A percentile compares a stretch with the other conserved stretches of the same genome.
Conservation (phyloP, 2,329 filamentous ascomycete species). For the Colletotrichum lini region DNA sequence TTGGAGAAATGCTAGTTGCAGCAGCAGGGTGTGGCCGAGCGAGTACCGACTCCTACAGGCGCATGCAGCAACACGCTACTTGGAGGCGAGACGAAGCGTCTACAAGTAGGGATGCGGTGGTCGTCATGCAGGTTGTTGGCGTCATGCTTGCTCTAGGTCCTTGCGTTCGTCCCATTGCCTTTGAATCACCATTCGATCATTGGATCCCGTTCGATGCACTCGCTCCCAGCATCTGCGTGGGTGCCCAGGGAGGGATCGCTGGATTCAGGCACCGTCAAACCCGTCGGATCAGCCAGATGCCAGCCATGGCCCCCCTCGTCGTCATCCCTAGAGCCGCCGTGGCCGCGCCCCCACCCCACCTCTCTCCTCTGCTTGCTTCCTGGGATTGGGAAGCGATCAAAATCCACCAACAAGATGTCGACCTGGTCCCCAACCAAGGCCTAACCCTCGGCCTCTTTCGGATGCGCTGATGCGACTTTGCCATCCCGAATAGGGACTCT, state of each 20-base stretch:
- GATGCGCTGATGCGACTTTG: conserved; percentile 48
- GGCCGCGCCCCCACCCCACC: conserved; percentile 6
- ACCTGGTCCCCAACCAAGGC: conserved; percentile 14
- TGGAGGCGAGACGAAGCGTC: conserved; percentile 31
- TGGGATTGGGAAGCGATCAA: neutral
- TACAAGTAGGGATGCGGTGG: conserved; percentile 9
- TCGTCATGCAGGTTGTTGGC: conserved; percentile 20
- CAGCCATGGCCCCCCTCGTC: conserved; percentile 13
- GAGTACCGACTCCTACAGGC: conserved; percentile 24
- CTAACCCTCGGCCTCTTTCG: conserved; percentile 17
- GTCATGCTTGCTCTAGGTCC: conserved; percentile 17
- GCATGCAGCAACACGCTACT: conserved; percentile 23
- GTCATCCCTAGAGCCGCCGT: conserved; percentile 20
- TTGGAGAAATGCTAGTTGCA: conserved; percentile 24
- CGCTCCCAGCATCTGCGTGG: conserved; percentile 25
- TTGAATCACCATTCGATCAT: conserved; percentile 29
- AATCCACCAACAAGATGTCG: conserved; percentile 35
- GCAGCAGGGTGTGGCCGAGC: neutral
- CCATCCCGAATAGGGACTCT: conserved; percentile 49
- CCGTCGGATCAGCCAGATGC: conserved; percentile 23
- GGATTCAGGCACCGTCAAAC: conserved; percentile 32
- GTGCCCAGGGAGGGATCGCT: conserved; percentile 36
- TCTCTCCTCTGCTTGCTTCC: conserved; percentile 3
- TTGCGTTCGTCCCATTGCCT: conserved; percentile 24
- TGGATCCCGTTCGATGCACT: conserved; percentile 1